These are phyloP conservation scores for Sarocladium brachiariae DNA, from an alignment of 2,329 filamentous ascomycete species.

Conservation along the genomic window DNA sequence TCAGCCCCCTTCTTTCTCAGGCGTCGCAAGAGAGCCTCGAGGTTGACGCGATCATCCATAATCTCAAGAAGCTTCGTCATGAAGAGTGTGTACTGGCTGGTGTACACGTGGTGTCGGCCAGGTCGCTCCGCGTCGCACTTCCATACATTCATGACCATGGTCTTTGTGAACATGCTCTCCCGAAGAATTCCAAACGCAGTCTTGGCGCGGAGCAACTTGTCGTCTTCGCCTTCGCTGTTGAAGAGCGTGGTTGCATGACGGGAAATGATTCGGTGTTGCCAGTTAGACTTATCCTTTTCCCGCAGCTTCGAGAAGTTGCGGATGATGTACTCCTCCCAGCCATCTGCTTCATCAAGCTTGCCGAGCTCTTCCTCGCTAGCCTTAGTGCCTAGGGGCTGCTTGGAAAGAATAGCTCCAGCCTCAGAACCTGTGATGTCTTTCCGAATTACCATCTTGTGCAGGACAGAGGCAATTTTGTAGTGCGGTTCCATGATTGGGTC, in stretches of 20 bases:
- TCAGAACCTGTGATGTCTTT: constrained; percentile 40
- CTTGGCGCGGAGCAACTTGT: constrained; percentile 42
- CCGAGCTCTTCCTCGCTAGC: constrained; percentile 28
- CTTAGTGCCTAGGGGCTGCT: constrained; percentile 44
- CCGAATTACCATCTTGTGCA: constrained; percentile 70
- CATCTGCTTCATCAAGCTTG: constrained; percentile 41
- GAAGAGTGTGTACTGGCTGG: constrained; percentile 76
- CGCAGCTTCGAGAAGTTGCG: constrained; percentile 43
- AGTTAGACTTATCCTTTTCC: constrained; percentile 83
- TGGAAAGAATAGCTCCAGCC: constrained; percentile 45
- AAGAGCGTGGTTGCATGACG: constrained; percentile 57
- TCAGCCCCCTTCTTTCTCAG: constrained; percentile 78
- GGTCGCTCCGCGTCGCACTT: constrained; percentile 80
- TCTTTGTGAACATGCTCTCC: constrained; percentile 77
- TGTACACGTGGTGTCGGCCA: constrained; percentile 88
- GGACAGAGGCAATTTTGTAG: constrained; percentile 78
- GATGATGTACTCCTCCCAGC: constrained; percentile 51
- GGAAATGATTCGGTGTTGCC: constrained; percentile 88
- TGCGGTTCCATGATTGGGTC: constrained; percentile 87
- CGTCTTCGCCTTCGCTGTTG: constrained; percentile 20
- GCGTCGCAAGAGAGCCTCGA: constrained; percentile 72
- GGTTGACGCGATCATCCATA: constrained; percentile 64
- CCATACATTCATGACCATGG: constrained; percentile 92
- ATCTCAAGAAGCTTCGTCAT: constrained; percentile 69
- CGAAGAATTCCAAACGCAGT: constrained; percentile 73